Evolutionary conservation across 2,329 filamentous ascomycete species (phyloP).

Genomic region (Penicillium sp.): DNA sequence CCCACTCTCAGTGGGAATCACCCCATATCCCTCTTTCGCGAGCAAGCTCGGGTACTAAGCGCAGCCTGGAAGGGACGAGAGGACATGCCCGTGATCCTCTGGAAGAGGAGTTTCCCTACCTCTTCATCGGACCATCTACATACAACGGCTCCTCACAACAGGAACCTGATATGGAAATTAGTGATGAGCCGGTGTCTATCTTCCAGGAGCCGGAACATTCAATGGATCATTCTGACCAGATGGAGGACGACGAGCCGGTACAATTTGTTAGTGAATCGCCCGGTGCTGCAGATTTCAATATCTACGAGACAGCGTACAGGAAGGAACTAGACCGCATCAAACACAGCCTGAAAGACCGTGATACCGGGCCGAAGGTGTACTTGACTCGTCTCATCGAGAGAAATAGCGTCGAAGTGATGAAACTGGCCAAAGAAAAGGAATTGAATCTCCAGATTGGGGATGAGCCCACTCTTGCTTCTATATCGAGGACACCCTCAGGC

Average conservation of each 20-base stretch:
- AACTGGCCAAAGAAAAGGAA: slow-evolving; percentile 31
- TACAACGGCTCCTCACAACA: slow-evolving; percentile 35
- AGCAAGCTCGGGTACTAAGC: slow-evolving; percentile 33
- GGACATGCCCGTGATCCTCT: slow-evolving; percentile 64
- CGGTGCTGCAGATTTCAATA: slow-evolving; percentile 76
- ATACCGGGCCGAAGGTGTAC: slow-evolving; percentile 57
- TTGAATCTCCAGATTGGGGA: slow-evolving; percentile 19
- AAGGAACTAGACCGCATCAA: slow-evolving; percentile 74
- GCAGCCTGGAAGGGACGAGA: slow-evolving; percentile 49
- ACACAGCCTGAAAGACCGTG: slow-evolving; percentile 35
- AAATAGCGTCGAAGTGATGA: slow-evolving; percentile 35
- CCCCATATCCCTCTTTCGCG: slow-evolving; percentile 28
- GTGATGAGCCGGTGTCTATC: slow-evolving; percentile 14
- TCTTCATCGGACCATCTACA: slow-evolving; percentile 69
- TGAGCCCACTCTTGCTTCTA: slow-evolving; percentile 1
- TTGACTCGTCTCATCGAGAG: slow-evolving; percentile 52
- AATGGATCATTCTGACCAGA: slow-evolving; percentile 33
- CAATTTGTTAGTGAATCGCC: slow-evolving; percentile 77
- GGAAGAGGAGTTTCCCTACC: slow-evolving; percentile 64
- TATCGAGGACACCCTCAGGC: slow-evolving; percentile 6
- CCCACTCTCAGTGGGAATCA: slow-evolving; percentile 30
- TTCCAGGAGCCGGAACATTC: slow-evolving; percentile 30
- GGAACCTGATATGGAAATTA: slow-evolving; percentile 10
- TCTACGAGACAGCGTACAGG: slow-evolving; percentile 86
- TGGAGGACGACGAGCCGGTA: slow-evolving; percentile 12